Conservation (phyloP, 2,329 filamentous ascomycete species). For the Diaporthe ilicicola region DNA sequence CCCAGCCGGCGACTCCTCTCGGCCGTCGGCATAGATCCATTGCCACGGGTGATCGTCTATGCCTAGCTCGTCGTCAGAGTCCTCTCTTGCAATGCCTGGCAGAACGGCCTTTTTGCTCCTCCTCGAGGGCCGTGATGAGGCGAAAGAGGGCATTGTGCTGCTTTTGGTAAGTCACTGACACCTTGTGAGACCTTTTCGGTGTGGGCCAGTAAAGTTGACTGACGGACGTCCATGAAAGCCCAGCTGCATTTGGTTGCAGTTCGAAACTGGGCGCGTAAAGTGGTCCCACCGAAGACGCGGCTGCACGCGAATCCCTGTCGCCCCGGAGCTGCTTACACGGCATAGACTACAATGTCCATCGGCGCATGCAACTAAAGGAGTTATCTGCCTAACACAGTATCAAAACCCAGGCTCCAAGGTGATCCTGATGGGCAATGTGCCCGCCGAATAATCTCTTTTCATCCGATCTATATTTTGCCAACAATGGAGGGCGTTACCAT, state of each 20-base stretch:
- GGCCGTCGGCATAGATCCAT: conserved; percentile 71
- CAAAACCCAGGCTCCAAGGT: background rate
- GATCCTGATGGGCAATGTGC: background rate
- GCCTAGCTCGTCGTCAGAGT: conserved; percentile 89
- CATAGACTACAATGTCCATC: background rate
- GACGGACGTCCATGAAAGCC: background rate
- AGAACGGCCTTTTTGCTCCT: conserved; percentile 34
- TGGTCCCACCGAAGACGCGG: conserved; percentile 20
- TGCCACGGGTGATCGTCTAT: conserved; percentile 78
- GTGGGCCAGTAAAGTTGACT: background rate
- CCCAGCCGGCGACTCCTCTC: conserved; percentile 28
- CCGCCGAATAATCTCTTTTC: background rate
- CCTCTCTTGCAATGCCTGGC: conserved; percentile 73
- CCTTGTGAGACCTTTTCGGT: background rate
- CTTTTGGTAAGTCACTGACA: background rate
- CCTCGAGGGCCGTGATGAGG: conserved; percentile 22
- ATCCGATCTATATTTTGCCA: no score
- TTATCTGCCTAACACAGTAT: conserved; percentile 25
- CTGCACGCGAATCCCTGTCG: conserved; percentile 33
- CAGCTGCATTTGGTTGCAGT: background rate
- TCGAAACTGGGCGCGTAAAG: conserved; percentile 22
- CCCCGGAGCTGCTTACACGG: background rate
- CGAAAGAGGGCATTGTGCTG: conserved; percentile 17
- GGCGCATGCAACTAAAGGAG: conserved; percentile 20
- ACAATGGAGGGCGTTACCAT: background rate